Base-by-base conservation (phyloP, 129 eudicot species). In the Heracleum sosnowskyi region DNA sequence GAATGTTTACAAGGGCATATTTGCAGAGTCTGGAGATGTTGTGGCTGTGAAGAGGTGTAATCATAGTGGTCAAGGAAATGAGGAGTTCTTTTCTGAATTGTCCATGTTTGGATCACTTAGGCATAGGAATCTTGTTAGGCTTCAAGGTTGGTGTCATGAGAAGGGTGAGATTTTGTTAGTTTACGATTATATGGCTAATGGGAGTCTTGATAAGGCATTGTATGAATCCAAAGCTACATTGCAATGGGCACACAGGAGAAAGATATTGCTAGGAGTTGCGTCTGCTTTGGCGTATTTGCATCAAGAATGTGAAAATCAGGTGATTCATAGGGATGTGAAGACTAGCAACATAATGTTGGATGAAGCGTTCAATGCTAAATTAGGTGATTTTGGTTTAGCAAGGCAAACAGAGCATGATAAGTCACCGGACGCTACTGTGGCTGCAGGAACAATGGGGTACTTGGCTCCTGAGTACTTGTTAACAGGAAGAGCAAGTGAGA, bases 371-470 rank as follows among this genome's bases (percentile, higher is more conserved):
- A 90, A 87, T 75, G 96, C 98, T 0, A 91, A 83, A 79, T 73
- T 94, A 39, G 98, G 98, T 0, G 98, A 94, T 87, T 94, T 94
- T 45, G 98, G 98, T 74, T 75, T 93, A 39, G 98, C 98, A 9
- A 66, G 98, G 31, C 89, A 86, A 81, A 79, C 84, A 1, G 97
- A 91, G 88, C 98, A 91, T 63, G 94, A 94, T 55, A 91, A 90
- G 84, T 94, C 97, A 13, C 97, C 97, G 0, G 98, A 91, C 8
- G 96, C 97, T 41, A 94, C 98, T 2, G 88, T 83, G 74, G 98
- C 98, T 0, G 98, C 98, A 0, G 98, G 98, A 33, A 93, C 98
- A 3, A 93, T 93, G 98, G 98, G 98, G 34, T 93, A 93, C 81
- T 77, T 94, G 60, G 97, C 98, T 2, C 98, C 98, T 0, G 98